phyloP scores from a whole-genome alignment of 805 yeast genomes.

The Pichia kluyveri region DNA sequence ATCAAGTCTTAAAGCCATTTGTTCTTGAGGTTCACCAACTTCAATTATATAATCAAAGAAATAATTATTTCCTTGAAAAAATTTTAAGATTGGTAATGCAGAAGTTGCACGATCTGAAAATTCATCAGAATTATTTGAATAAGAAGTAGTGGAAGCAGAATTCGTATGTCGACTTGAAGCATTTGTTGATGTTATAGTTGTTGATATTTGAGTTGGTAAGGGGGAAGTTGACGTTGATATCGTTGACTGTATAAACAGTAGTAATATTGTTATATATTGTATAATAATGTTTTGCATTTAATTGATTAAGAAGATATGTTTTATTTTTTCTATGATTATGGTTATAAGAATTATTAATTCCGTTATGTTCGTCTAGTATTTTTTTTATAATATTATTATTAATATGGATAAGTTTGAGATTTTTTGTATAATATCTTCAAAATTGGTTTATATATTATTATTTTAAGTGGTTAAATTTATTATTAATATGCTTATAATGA shows the following conservation, averaged over 20 bases:
- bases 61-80: background rate
- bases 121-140: background rate
- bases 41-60: slow-evolving; percentile 18
- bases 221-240: background rate
- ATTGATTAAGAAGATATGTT: no score
- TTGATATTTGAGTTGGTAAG: background rate
- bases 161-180: background rate
- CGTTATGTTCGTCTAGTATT: no score
- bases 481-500: no score
- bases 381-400: no score
- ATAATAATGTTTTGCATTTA: no score
- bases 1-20: slow-evolving; percentile 22
- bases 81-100: slow-evolving; percentile 3
- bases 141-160: background rate
- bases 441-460: no score
- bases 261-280: background rate
- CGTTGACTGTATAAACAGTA: background rate
- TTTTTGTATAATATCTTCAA: no score
- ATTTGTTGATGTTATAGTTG: background rate
- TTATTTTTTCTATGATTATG: no score
- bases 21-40: slow-evolving; percentile 20
- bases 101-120: background rate
- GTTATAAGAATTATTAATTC: no score
- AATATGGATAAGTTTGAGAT: no score
- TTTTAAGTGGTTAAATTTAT: no score